A percentile compares a stretch with the other conserved stretches of the same genome.
Conservation (phyloP, 192 early-diverging fungal species). For the Entomortierella parvispora region DNA sequence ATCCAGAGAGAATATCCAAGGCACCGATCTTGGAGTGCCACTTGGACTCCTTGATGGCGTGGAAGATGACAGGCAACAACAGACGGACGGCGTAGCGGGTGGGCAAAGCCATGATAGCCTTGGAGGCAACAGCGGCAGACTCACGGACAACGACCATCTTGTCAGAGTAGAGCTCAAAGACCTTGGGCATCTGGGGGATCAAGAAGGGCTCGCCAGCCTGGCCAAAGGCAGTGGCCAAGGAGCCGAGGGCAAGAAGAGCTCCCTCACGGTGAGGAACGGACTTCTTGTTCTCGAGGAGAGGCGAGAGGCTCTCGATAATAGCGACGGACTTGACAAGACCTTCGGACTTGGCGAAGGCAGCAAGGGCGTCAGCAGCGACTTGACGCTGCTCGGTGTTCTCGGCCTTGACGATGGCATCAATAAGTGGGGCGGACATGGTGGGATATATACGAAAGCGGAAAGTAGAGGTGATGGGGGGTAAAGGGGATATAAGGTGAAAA, state of each 20-base stretch:
- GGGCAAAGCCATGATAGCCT: slow-evolving; percentile 53
- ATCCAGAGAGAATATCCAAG: slow-evolving; percentile 54
- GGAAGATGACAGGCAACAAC: slow-evolving; percentile 64
- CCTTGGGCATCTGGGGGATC: slow-evolving; percentile 67
- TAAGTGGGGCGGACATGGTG: slow-evolving; percentile 46
- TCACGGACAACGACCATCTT: slow-evolving; percentile 58
- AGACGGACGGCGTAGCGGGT: slow-evolving; percentile 58
- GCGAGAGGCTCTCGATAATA: slow-evolving; percentile 66
- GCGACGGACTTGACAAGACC: slow-evolving; percentile 66
- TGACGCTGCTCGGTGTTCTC: slow-evolving; percentile 60
- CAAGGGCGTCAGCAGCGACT: slow-evolving; percentile 67
- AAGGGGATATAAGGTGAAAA: neutral
- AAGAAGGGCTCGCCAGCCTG: slow-evolving; percentile 75
- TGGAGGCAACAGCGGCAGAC: slow-evolving; percentile 57
- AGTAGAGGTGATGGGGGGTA: slow-evolving; percentile 2
- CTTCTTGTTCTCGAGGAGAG: slow-evolving; percentile 79
- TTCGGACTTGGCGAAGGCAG: slow-evolving; percentile 69
- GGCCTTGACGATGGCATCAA: slow-evolving; percentile 49
- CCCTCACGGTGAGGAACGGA: slow-evolving; percentile 69
- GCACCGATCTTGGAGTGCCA: slow-evolving; percentile 71
- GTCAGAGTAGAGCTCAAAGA: slow-evolving; percentile 71
- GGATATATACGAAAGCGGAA: neutral
- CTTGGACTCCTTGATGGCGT: slow-evolving; percentile 59
- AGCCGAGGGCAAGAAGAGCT: slow-evolving; percentile 66
- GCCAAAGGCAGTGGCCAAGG: slow-evolving; percentile 65